phyloP scores from a whole-genome alignment of 345 rosid genomes.

The Lagerstroemia speciosa region DNA sequence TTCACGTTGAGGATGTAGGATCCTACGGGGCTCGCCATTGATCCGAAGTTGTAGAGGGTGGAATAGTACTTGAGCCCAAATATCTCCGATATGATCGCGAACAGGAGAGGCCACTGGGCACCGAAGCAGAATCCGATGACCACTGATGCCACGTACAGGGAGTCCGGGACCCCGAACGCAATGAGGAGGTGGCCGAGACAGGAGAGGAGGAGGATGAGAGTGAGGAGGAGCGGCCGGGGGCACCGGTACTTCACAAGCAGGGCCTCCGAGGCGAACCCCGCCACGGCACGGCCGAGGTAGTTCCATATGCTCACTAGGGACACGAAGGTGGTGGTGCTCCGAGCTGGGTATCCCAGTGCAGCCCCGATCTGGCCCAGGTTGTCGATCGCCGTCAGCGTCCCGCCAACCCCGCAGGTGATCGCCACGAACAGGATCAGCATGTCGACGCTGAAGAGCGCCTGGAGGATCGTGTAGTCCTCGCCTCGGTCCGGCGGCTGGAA shows the following conservation, averaged over 20 bases:
- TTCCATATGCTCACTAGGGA: slow-evolving; percentile 24
- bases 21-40: slow-evolving; percentile 28
- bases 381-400: slow-evolving; percentile 20
- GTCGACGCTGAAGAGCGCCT: slow-evolving; percentile 22
- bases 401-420: slow-evolving; percentile 18
- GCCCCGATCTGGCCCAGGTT: slow-evolving; percentile 17
- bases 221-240: slow-evolving; percentile 20
- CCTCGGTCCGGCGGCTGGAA: slow-evolving; percentile 18
- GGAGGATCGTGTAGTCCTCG: slow-evolving; percentile 21
- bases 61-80: slow-evolving; percentile 41
- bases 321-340: slow-evolving; percentile 15
- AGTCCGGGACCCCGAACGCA: slow-evolving; percentile 26
- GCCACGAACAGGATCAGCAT: slow-evolving; percentile 18
- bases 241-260: slow-evolving; percentile 15
- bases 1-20: slow-evolving; percentile 27
- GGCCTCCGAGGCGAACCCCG: slow-evolving; percentile 18
- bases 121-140: slow-evolving; percentile 36
- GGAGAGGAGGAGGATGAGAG: slow-evolving; percentile 25
- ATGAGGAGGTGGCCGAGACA: slow-evolving; percentile 32
- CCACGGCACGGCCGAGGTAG: slow-evolving; percentile 16
- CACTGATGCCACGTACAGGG: slow-evolving; percentile 28
- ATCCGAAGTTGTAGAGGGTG: slow-evolving; percentile 25
- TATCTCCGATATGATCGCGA: slow-evolving; percentile 31
- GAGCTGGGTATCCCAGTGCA: slow-evolving; percentile 13
- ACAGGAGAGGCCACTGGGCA: slow-evolving; percentile 32